Evolutionary conservation across 345 rosid genomes (phyloP), one percentile per base, ranked within the genome.

Genomic region (Moricandia arvensis): DNA sequence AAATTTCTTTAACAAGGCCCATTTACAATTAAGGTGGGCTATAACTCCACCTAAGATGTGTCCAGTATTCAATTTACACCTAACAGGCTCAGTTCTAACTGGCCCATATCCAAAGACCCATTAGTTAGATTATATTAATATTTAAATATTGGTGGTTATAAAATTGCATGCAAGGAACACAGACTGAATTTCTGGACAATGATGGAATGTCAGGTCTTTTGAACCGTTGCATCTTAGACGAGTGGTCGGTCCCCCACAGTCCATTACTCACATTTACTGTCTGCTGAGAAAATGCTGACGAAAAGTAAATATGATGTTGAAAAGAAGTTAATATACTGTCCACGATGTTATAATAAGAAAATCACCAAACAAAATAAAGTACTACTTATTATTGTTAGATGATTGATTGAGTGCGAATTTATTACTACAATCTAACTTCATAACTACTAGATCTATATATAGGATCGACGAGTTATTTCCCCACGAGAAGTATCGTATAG

Each of bases 141-240:
- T n/a, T n/a, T n/a, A 21, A 21, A 21, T 21, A 21, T 16, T 1
- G 49, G 33, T 21, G 34, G 2, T 68, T 59, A 43, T 10, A 16
- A 41, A 41, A 58, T 58, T 69, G 57, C 57, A 41, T 60, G 68
- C 75, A 60, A 71, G 18, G 59, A 45, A 45, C 24, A 60, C 18
- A 43, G 13, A 29, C 13, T 38, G 16, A 35, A 4, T 29, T 27
- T 5, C 16, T 43, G 55, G 30, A 41, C 18, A 58, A 59, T 59
- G 30, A 59, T 41, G 66, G 27, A 26, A 60, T 18, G 68, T 71
- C 24, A 21, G 24, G 24, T 21, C 24, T 0, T 21, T 21, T 21
- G 24, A 21, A 2, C 24, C 24, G 24, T 21, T 21, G 24, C 24
- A 21, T 21, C 24, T 21, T 21, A 21, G n/a, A n/a, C 24, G 24